These are phyloP conservation scores for Sporobolus alterniflorus DNA, from an alignment of 202 grass and related monocot genomes.

Conservation along the genomic window DNA sequence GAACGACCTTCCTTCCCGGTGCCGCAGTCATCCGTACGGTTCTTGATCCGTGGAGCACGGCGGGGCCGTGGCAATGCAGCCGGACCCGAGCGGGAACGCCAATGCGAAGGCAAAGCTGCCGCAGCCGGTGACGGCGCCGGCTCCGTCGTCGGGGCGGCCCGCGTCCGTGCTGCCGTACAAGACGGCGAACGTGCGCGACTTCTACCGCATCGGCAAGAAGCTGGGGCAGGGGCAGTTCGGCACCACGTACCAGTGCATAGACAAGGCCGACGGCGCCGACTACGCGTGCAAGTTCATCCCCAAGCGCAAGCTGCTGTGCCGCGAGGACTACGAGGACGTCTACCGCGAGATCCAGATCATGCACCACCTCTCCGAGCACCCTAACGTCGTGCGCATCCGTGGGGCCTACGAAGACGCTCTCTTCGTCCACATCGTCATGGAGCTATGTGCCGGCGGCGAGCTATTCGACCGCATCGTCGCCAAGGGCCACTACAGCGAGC, in stretches of 20 bases:
- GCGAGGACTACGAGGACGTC: slow-evolving; percentile 97
- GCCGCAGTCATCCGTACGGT: neutral
- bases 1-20: slow-evolving; percentile 4
- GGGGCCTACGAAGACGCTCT: slow-evolving; percentile 86
- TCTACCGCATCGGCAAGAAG: slow-evolving; percentile 96
- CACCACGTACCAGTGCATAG: slow-evolving; percentile 92
- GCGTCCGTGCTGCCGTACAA: slow-evolving; percentile 89
- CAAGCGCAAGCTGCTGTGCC: slow-evolving; percentile 97
- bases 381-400: slow-evolving; percentile 90
- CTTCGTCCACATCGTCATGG: slow-evolving; percentile 97
- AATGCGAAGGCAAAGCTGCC: too few species aligned
- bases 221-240: slow-evolving; percentile 97
- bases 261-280: slow-evolving; percentile 65
- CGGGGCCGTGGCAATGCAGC: slow-evolving; percentile 51
- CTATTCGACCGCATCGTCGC: slow-evolving; percentile 91
- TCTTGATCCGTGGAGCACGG: slow-evolving; percentile 33
- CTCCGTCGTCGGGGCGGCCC: slow-evolving; percentile 40
- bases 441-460: slow-evolving; percentile 90
- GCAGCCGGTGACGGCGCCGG: slow-evolving; percentile 23
- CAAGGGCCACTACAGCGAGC: slow-evolving; percentile 89
- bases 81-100: slow-evolving; percentile 40
- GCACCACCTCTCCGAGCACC: slow-evolving; percentile 97
- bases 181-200: slow-evolving; percentile 87
- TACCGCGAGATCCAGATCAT: slow-evolving; percentile 99
- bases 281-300: slow-evolving; percentile 99